phyloP scores from a whole-genome alignment of 805 yeast species.

The Candida tammaniensis region DNA sequence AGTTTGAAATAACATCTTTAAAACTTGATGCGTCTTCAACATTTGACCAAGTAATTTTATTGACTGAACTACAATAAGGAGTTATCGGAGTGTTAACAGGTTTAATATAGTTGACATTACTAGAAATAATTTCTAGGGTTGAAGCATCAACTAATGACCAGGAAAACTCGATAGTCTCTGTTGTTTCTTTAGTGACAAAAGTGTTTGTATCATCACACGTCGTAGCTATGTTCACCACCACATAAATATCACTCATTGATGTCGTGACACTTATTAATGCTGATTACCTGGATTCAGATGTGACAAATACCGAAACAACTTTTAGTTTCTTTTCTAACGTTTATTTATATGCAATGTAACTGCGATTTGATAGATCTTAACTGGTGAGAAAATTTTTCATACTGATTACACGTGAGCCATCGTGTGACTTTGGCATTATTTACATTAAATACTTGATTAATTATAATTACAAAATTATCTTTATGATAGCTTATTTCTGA shows the following conservation, averaged over 20 bases:
- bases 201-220: conserved; percentile 65
- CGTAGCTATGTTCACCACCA: conserved; percentile 59
- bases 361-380: no score
- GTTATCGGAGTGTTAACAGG: conserved; percentile 69
- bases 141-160: conserved; percentile 63
- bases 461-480: no score
- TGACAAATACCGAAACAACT: no score
- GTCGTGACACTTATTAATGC: no score
- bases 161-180: conserved; percentile 64
- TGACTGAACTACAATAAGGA: conserved; percentile 48
- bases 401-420: no score
- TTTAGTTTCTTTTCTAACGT: no score
- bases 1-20: conserved; percentile 56
- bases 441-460: no score
- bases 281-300: no score
- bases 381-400: no score
- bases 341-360: no score
- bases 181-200: conserved; percentile 60
- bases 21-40: conserved; percentile 57
- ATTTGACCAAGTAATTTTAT: conserved; percentile 59
- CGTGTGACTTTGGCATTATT: no score
- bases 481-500: no score
- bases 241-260: conserved; percentile 58
- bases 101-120: conserved; percentile 50
- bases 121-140: conserved; percentile 40